Base-by-base conservation (phyloP, 2,329 filamentous ascomycete genomes). In the Ophiosphaerella narmari region DNA sequence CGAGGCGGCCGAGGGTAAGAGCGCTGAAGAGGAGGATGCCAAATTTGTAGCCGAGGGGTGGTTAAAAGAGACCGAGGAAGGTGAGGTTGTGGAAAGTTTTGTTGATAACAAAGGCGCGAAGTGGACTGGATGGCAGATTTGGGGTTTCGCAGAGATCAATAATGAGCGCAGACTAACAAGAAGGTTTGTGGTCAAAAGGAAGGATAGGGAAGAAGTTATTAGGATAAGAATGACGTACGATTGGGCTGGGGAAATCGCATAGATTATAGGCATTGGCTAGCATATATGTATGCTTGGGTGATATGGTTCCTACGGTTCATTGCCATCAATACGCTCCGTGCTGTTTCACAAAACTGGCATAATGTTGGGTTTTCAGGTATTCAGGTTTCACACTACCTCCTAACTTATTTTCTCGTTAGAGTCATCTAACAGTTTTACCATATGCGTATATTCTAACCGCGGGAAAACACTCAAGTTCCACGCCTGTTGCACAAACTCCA, bases 91-190 rank as follows among this genome's bases (percentile, higher is more conserved):
- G 1, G 67, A 75, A 46, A 66, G 55, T 18, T 71, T 52, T 42
- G 71, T 68, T 3, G 66, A 72, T 12, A 74, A 70, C 48, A 59
- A 67, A 11, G 55, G 50, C 4, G 62, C 52, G n/a, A 66, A 69
- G 29, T 75, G 73, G 73, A 71, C 65, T 4, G 73, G 55, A 14
- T 68, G 60, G 68, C 61, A 69, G 48, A 45, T 68, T 44, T 63
- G 64, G 71, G 71, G 71, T 0, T 74, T 74, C 41, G 62, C 60
- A 8, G 57, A 65, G 16, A 53, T 70, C 31, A 60, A 65, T 0
- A 66, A 64, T 11, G 59, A 68, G 59, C 68, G 72, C 55, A 66
- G 56, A 48, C 50, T 68, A 29, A 57, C 55, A 11, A 68, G 72
- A 50, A 60, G 63, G 34, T 66, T 71, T 54, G 66, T 67, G 38